Evolutionary conservation across 805 yeast genomes (phyloP), one percentile per base, ranked within the genome.

Genomic region (Hanseniaspora meyeri): DNA sequence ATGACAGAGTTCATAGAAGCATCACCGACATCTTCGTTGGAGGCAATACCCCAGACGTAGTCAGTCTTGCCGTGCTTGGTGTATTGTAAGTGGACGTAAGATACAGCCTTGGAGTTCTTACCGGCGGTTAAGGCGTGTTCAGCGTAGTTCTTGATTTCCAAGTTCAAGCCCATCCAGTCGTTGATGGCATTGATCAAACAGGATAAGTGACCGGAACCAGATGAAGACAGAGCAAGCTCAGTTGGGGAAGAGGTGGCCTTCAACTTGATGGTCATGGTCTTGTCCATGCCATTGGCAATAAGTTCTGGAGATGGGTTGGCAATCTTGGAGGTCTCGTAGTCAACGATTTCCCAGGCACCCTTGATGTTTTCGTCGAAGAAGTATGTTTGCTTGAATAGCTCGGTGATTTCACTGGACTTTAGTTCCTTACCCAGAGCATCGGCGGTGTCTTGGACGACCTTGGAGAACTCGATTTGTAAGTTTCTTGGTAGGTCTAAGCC

Each of bases 41-140:
- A 81, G 65, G 96, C 97, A 58, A 90, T 90, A 71, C 97, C 97
- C 96, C 96, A 90, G 49, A 70, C 62, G 64, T 72, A 64, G 60
- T 74, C 74, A 49, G 72, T 69, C 55, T 72, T 72, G 47, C 68
- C 69, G 24, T 71, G 73, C 45, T 74, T 72, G 38, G 74, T 65
- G 68, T 77, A 78, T 61, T 79, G 68, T 54, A 78, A 65, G 63
- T 79, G 84, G 58, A 90, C 81, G 68, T 78, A 84, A 10, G 90
- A 78, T 47, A 87, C 90, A 62, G 90, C 91, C 68, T 81, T 78
- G 55, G 85, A 80, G 60, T 76, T 77, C 24, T 87, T 77, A 59
- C 87, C 89, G 49, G 80, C 72, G 60, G 89, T 89, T 62, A 84
- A 75, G 58, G 85, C 79, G 68, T 84, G 91, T 69, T 84, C 91